These are phyloP conservation scores for Daldinia sp. DNA, from an alignment of 2,329 filamentous ascomycete genomes.

Conservation along the genomic window DNA sequence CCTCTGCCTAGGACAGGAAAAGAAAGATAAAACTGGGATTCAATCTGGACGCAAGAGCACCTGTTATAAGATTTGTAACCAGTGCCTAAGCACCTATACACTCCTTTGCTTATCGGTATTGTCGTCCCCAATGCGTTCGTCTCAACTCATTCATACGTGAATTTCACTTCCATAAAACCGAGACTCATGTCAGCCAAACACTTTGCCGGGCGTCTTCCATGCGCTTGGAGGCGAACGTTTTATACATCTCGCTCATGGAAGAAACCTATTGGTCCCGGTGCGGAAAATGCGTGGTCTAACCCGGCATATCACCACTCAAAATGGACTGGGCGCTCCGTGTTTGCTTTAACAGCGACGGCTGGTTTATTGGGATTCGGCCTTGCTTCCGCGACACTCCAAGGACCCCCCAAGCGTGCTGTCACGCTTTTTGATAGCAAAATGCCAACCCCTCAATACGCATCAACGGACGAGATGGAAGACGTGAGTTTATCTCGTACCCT, in stretches of 20 bases:
- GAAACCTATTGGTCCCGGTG: constrained; percentile 26
- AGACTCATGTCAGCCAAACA: constrained; percentile 38
- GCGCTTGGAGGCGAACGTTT: constrained; percentile 34
- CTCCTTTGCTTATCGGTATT: constrained; percentile 6
- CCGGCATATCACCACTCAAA: constrained; percentile 26
- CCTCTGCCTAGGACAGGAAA: neutral
- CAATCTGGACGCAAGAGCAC: neutral
- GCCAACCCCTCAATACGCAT: constrained; percentile 54
- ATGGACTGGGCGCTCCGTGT: constrained; percentile 46
- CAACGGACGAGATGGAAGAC: constrained; percentile 58
- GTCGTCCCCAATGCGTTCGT: constrained; percentile 11
- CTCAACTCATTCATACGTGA: constrained; percentile 13
- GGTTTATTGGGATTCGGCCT: constrained; percentile 46
- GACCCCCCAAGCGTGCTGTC: constrained; percentile 36
- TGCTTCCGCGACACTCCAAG: constrained; percentile 40
- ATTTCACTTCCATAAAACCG: constrained; percentile 4
- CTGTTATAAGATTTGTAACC: constrained; percentile 2
- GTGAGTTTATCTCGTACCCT: constrained; percentile 44
- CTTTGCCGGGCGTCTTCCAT: constrained; percentile 32
- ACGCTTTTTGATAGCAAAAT: constrained; percentile 44
- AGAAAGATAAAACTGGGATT: neutral
- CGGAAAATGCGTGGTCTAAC: constrained; percentile 26
- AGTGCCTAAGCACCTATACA: neutral
- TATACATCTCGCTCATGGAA: constrained; percentile 28
- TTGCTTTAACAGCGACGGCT: constrained; percentile 44